These are phyloP conservation scores for Usnea hakonensis DNA, from an alignment of 495 filamentous ascomycete genomes.

Conservation along the genomic window DNA sequence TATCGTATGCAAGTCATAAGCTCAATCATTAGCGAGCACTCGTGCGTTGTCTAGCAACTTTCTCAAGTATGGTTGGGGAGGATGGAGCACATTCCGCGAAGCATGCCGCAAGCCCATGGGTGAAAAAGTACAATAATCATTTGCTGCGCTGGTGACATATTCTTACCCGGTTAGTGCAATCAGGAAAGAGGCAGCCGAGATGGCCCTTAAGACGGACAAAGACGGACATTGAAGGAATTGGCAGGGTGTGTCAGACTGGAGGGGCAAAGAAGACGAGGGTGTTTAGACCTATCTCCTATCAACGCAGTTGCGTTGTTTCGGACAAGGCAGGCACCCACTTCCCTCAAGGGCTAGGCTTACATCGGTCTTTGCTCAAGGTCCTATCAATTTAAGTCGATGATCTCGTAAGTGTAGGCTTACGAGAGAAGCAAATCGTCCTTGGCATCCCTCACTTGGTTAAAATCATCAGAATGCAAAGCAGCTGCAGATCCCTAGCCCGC, in stretches of 20 bases:
- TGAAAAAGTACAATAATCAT: background rate
- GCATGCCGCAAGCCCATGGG: background rate
- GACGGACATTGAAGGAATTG: background rate
- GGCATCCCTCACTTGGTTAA: no score
- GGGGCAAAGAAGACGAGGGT: no score
- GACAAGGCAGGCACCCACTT: no score
- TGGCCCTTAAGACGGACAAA: background rate
- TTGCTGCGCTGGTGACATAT: background rate
- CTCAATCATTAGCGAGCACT: conserved; percentile 33
- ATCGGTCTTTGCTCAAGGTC: no score
- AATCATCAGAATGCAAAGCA: background rate
- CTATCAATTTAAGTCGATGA: no score
- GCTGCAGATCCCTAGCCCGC: background rate
- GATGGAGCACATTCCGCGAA: background rate
- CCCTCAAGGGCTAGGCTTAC: no score
- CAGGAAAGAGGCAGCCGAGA: background rate
- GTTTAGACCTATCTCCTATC: no score
- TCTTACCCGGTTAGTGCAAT: no score
- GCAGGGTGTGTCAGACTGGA: background rate
- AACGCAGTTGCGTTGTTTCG: no score
- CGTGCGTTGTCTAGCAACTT: background rate
- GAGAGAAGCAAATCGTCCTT: no score
- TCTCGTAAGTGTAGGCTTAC: no score
- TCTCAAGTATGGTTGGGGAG: no score
- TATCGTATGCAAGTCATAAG: conserved; percentile 57